Conservation (phyloP, 1,139 yeast genomes). For the Eremothecium sinecaudum region DNA sequence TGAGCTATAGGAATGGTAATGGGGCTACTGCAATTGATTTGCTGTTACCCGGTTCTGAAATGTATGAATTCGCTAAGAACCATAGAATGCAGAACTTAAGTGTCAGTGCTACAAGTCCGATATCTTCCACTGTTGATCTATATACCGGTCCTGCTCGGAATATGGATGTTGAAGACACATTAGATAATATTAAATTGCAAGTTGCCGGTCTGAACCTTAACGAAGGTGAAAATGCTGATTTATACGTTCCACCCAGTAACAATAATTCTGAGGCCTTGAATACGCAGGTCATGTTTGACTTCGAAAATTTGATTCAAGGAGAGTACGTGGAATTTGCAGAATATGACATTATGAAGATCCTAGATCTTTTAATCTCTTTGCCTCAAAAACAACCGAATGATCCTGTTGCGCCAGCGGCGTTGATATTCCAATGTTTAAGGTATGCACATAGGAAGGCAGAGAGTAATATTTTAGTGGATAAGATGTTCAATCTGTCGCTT, state of each 20-base stretch:
- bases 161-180: slow-evolving; percentile 29
- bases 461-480: slow-evolving; percentile 46
- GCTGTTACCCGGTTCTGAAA: slow-evolving; percentile 32
- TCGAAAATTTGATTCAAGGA: slow-evolving; percentile 1
- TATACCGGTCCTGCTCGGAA: slow-evolving; percentile 22
- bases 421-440: slow-evolving; percentile 56
- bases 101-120: slow-evolving; percentile 9
- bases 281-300: background rate
- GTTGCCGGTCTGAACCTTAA: slow-evolving; percentile 34
- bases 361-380: slow-evolving; percentile 46
- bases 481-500: slow-evolving; percentile 50
- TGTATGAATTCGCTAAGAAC: slow-evolving; percentile 34
- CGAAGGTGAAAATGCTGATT: slow-evolving; percentile 17
- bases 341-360: slow-evolving; percentile 51
- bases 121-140: slow-evolving; percentile 12
- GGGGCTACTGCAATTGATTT: slow-evolving; percentile 34
- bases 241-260: slow-evolving; percentile 1
- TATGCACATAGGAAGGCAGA: slow-evolving; percentile 51
- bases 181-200: slow-evolving; percentile 44
- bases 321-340: slow-evolving; percentile 48
- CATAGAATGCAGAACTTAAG: slow-evolving; percentile 30
- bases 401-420: slow-evolving; percentile 58
- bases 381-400: slow-evolving; percentile 40
- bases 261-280: background rate
- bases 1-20: slow-evolving; percentile 28